Conservation (phyloP, 345 rosid genomes). For the Boechera divaricarpa region DNA sequence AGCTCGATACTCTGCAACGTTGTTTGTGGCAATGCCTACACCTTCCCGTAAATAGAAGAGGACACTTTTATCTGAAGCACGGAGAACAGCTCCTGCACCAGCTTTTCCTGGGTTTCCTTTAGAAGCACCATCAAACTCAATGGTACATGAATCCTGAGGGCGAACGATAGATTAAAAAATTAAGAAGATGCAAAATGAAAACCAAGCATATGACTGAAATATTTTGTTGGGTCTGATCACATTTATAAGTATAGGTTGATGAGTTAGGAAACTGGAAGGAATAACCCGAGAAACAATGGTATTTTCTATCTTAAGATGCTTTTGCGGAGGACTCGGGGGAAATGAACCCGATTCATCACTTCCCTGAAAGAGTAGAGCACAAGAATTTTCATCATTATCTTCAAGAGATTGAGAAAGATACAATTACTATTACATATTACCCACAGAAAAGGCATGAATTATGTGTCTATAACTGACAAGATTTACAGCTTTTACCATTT, state of each 20-base stretch:
- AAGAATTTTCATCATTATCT: neutral
- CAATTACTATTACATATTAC: neutral
- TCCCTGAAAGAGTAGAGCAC: slow-evolving; percentile 46
- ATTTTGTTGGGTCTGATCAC: slow-evolving; percentile 5
- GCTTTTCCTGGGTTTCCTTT: slow-evolving; percentile 97
- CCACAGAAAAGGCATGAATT: neutral
- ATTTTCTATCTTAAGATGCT: slow-evolving; percentile 44
- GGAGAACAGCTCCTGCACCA: slow-evolving; percentile 91
- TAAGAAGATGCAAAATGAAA: neutral
- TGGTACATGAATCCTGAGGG: slow-evolving; percentile 58
- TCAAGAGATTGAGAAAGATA: neutral
- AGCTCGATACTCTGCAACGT: slow-evolving; percentile 88
- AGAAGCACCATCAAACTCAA: slow-evolving; percentile 95
- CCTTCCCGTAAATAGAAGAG: slow-evolving; percentile 63
- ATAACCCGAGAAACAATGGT: slow-evolving; percentile 32
- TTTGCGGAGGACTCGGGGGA: slow-evolving; percentile 44
- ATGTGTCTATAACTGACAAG: slow-evolving; percentile 13
- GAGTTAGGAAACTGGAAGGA: slow-evolving; percentile 36
- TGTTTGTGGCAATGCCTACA: slow-evolving; percentile 79
- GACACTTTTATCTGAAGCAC: slow-evolving; percentile 58
- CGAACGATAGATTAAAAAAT: neutral
- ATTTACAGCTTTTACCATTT: slow-evolving; percentile 11
- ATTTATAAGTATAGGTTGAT: neutral
- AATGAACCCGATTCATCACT: slow-evolving; percentile 42
- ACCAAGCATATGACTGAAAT: neutral